Conservation (phyloP, 2,329 filamentous ascomycete genomes). For the Ramularia endophylla region DNA sequence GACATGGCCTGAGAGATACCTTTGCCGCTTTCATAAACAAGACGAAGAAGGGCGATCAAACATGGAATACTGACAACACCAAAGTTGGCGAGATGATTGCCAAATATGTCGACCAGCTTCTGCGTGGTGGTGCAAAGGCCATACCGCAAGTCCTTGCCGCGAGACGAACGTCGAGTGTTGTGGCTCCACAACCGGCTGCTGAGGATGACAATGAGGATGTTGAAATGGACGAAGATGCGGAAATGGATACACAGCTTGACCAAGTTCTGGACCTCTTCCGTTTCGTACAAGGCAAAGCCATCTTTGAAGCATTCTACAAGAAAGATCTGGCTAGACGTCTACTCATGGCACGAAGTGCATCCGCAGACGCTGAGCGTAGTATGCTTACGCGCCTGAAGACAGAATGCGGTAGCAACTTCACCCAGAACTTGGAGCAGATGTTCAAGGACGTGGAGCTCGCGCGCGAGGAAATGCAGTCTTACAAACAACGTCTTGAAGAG, state of each 20-base stretch:
- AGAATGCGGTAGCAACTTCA: conserved; percentile 92
- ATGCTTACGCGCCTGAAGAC: conserved; percentile 90
- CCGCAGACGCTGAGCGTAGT: conserved; percentile 88
- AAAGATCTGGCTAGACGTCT: conserved; percentile 86
- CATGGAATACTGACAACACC: conserved; percentile 76
- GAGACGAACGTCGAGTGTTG: conserved; percentile 37
- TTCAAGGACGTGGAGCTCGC: conserved; percentile 97
- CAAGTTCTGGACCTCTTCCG: conserved; percentile 91
- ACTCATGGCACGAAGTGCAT: conserved; percentile 87
- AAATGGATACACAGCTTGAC: conserved; percentile 87
- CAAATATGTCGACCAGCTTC: conserved; percentile 86
- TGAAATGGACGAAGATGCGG: conserved; percentile 80
- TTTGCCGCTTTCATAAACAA: conserved; percentile 94
- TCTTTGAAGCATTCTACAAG: conserved; percentile 99
- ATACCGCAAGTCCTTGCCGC: conserved; percentile 61
- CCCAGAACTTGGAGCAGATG: conserved; percentile 97
- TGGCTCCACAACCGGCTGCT: conserved; percentile 47
- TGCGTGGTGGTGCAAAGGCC: conserved; percentile 81
- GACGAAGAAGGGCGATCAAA: conserved; percentile 61
- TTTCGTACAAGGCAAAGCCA: conserved; percentile 94
- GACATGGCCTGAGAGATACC: conserved; percentile 72
- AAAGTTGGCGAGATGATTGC: conserved; percentile 99
- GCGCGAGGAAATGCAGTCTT: conserved; percentile 86
- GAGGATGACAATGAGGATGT: conserved; percentile 53
- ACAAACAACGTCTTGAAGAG: conserved; percentile 63